Conservation (phyloP, 2,329 filamentous ascomycete species). For the Passalora sequoiae region DNA sequence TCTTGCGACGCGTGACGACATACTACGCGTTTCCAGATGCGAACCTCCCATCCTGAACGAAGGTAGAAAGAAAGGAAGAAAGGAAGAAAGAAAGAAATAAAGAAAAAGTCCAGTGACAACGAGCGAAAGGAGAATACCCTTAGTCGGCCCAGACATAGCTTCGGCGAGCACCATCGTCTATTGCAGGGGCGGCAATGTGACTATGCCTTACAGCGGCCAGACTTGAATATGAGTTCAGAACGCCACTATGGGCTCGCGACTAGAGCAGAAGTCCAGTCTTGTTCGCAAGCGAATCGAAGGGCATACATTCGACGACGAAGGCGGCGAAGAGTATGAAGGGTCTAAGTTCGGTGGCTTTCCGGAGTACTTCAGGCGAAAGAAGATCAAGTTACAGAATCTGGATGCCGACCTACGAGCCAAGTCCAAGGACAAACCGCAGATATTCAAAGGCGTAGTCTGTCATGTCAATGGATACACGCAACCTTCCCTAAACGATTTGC, state of each 20-base stretch:
- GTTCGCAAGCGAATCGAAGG: slow-evolving; percentile 60
- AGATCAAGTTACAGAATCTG: slow-evolving; percentile 92
- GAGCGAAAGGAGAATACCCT: too few relatives aligned
- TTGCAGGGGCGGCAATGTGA: too few relatives aligned
- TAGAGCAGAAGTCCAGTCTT: slow-evolving; percentile 54
- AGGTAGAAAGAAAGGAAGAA: too few relatives aligned
- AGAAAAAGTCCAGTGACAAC: too few relatives aligned
- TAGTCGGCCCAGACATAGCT: too few relatives aligned
- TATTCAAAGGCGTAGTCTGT: slow-evolving; percentile 86
- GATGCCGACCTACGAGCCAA: slow-evolving; percentile 73
- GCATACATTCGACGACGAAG: slow-evolving; percentile 71
- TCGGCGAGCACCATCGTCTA: slow-evolving; percentile 1
- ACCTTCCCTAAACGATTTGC: slow-evolving; percentile 82
- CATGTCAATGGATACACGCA: slow-evolving; percentile 97
- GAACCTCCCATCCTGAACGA: background rate
- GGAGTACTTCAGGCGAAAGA: slow-evolving; percentile 93
- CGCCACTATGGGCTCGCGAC: slow-evolving; percentile 55
- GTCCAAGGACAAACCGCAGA: slow-evolving; percentile 65
- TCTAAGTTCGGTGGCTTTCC: slow-evolving; percentile 84
- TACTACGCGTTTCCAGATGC: background rate
- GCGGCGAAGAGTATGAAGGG: slow-evolving; percentile 82
- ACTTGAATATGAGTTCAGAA: slow-evolving; percentile 13
- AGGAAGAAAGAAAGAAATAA: too few relatives aligned
- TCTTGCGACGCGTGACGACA: slow-evolving; percentile 2
- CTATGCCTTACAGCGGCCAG: too few relatives aligned